These are phyloP conservation scores for Ascochyta lentis DNA, from an alignment of 2,329 filamentous ascomycete genomes.

Conservation along the genomic window DNA sequence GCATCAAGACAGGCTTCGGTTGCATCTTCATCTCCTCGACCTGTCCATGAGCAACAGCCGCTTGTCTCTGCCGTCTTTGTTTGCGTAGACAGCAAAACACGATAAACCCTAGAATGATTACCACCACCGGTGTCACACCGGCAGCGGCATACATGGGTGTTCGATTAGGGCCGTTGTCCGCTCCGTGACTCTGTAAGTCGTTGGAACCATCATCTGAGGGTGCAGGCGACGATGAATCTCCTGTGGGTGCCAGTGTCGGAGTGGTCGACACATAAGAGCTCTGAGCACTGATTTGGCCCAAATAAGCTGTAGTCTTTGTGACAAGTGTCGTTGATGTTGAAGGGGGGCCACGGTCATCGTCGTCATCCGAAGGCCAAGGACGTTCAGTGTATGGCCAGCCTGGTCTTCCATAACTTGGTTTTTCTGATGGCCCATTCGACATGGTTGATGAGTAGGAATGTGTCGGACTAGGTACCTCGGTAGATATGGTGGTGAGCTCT, in stretches of 20 bases:
- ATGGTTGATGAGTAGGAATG: not conserved
- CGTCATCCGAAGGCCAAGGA: not conserved
- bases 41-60: constrained; percentile 9
- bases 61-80: constrained; percentile 35
- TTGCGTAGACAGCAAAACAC: constrained; percentile 40
- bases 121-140: constrained; percentile 31
- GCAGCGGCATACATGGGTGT: constrained; percentile 34
- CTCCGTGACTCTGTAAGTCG: constrained; percentile 1
- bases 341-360: not conserved
- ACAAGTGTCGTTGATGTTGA: not conserved
- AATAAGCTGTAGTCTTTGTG: not conserved
- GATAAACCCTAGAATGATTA: constrained; percentile 33
- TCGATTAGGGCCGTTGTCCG: constrained; percentile 16
- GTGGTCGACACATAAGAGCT: not conserved
- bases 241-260: not conserved
- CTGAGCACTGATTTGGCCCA: not conserved
- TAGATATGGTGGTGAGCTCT: not conserved
- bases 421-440: not conserved
- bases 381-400: not conserved
- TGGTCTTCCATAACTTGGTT: not conserved
- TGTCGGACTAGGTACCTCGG: not conserved
- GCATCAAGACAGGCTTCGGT: constrained; percentile 11
- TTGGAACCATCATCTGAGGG: not conserved
- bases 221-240: not conserved
- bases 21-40: constrained; percentile 39